phyloP scores from a whole-genome alignment of 164 flowering plant genomes.

The Nelumbo lutea region DNA sequence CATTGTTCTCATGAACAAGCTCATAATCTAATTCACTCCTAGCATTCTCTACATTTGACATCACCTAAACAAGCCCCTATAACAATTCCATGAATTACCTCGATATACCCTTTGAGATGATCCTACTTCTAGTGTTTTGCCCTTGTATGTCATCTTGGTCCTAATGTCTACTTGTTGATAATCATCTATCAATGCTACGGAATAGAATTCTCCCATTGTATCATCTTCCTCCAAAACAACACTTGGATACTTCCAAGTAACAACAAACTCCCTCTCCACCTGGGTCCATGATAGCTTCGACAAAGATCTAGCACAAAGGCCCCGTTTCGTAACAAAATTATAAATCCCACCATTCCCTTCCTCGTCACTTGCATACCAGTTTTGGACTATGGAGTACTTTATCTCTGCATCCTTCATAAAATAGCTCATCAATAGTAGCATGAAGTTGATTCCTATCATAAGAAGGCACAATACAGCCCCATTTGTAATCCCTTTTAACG shows the following conservation, averaged over 20 bases:
- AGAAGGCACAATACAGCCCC: slow-evolving; percentile 92
- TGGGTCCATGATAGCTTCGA: slow-evolving; percentile 99
- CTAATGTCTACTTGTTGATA: slow-evolving; percentile 96
- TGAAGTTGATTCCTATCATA: slow-evolving; percentile 90
- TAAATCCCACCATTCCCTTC: slow-evolving; percentile 88
- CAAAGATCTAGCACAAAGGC: slow-evolving; percentile 68
- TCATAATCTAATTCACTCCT: slow-evolving; percentile 14
- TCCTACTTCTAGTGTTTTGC: slow-evolving; percentile 88
- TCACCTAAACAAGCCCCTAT: slow-evolving; percentile 86
- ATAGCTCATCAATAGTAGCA: slow-evolving; percentile 96
- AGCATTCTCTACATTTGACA: slow-evolving; percentile 77
- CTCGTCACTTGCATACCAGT: slow-evolving; percentile 96
- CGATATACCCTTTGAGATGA: slow-evolving; percentile 91
- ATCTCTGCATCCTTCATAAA: slow-evolving; percentile 82
- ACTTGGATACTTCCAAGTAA: slow-evolving; percentile 99
- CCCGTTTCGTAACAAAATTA: slow-evolving; percentile 94
- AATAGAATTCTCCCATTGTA: slow-evolving; percentile 89
- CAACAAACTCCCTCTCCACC: slow-evolving; percentile 96
- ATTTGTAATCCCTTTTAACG: slow-evolving; percentile 67
- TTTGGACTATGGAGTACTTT: slow-evolving; percentile 93
- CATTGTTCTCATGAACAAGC: no score
- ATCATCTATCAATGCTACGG: slow-evolving; percentile 91
- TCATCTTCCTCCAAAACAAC: slow-evolving; percentile 90
- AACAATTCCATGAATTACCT: slow-evolving; percentile 79
- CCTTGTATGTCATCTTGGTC: slow-evolving; percentile 96